Percentiles rank a stretch among this genome's conserved stretches.
These are phyloP conservation scores for Recurvomyces mirabilis DNA, from an alignment of 495 filamentous ascomycete genomes.

Conservation along the genomic window DNA sequence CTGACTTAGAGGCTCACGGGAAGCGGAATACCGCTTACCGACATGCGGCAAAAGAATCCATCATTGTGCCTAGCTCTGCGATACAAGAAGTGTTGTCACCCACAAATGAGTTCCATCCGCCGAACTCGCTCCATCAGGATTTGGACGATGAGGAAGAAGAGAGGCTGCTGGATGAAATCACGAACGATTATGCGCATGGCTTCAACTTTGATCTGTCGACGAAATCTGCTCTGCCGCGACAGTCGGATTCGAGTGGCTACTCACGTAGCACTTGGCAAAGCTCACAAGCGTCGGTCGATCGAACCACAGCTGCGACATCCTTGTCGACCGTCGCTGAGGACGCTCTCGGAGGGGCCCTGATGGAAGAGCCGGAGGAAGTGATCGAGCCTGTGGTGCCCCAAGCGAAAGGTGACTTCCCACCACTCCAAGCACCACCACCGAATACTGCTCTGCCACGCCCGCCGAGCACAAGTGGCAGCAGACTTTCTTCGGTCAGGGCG, in stretches of 20 bases:
- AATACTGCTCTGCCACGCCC: constrained; percentile 26
- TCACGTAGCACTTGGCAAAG: constrained; percentile 82
- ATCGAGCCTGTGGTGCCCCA: neutral
- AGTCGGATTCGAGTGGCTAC: constrained; percentile 78
- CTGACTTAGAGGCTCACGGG: constrained; percentile 41
- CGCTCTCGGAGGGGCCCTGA: constrained; percentile 17
- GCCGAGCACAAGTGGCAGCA: constrained; percentile 29
- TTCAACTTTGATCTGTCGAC: constrained; percentile 67
- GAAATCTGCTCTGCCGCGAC: constrained; percentile 69
- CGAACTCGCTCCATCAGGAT: constrained; percentile 5
- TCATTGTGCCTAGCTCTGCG: constrained; percentile 12
- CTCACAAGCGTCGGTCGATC: constrained; percentile 59
- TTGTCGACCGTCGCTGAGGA: constrained; percentile 71
- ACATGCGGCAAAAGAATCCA: constrained; percentile 41
- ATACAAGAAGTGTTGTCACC: constrained; percentile 30
- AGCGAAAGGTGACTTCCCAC: neutral
- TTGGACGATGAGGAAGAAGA: constrained; percentile 56
- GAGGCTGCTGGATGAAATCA: constrained; percentile 85
- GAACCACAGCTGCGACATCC: constrained; percentile 55
- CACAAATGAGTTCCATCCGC: constrained; percentile 16
- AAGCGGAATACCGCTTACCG: constrained; percentile 33
- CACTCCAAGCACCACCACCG: constrained; percentile 8
- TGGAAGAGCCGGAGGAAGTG: neutral
- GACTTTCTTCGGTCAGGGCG: constrained; percentile 49
- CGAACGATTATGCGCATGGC: constrained; percentile 62